Conservation (phyloP, 208 protist genomes). For the Trypanosoma mega region DNA sequence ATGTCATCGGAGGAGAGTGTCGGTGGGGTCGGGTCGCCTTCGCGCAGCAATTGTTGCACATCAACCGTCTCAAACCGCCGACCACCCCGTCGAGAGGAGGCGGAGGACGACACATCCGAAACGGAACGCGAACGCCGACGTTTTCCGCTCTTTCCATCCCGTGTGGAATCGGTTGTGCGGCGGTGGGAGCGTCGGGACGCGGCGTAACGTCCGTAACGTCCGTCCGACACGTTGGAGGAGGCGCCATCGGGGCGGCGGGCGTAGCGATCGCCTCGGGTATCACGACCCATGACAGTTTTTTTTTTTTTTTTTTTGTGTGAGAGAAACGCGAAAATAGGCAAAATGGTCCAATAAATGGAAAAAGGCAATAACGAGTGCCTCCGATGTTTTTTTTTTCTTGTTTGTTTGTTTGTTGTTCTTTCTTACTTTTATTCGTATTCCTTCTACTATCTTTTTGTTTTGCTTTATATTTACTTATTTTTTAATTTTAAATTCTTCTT, state of each 20-base stretch:
- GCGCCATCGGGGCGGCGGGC: conserved; percentile 5
- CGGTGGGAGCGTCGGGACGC: conserved; percentile 13
- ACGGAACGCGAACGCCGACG: conserved; percentile 15
- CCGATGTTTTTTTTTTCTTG: not conserved
- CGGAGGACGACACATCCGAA: conserved; percentile 12
- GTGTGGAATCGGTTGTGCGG: not conserved
- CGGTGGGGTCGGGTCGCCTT: not conserved
- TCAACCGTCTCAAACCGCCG: conserved; percentile 22
- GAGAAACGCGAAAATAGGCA: not conserved
- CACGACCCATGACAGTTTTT: conserved; percentile 24
- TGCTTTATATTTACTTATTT: not conserved
- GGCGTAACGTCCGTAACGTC: conserved; percentile 28
- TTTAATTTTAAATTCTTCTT: not conserved
- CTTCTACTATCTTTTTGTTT: not conserved
- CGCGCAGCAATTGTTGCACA: conserved; percentile 21
- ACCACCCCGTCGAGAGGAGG: not conserved
- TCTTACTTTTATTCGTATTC: not conserved
- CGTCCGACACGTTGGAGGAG: too few species aligned
- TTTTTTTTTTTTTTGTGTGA: conserved; percentile 6
- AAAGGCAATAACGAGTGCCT: not conserved
- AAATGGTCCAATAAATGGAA: not conserved
- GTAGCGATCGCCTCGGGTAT: conserved; percentile 32
- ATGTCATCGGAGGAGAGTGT: conserved; percentile 9
- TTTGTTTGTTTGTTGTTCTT: not conserved
- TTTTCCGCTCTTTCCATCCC: conserved; percentile 1